A percentile compares a stretch with the other conserved stretches of the same genome.
Evolutionary conservation across 2,329 filamentous ascomycete species (phyloP).

Genomic region (Pseudogymnoascus sp.): DNA sequence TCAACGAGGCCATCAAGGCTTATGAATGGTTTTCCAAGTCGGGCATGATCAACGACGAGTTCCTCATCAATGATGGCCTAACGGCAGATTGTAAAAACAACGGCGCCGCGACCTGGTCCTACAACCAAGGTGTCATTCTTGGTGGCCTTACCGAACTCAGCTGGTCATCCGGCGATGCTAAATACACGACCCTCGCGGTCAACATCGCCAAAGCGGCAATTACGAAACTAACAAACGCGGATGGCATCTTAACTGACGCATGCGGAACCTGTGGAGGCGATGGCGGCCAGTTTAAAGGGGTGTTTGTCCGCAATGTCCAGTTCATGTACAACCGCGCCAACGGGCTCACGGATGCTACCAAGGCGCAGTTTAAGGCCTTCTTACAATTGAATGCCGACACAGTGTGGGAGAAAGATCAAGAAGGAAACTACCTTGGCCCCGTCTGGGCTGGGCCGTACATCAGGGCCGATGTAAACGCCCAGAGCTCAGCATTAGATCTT

Average conservation of each 20-base stretch:
- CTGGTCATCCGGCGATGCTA: conserved; percentile 39
- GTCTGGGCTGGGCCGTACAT: conserved; percentile 58
- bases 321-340: conserved; percentile 40
- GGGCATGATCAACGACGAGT: conserved; percentile 40
- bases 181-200: conserved; percentile 41
- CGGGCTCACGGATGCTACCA: conserved; percentile 35
- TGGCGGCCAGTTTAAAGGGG: conserved; percentile 63
- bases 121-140: conserved; percentile 57
- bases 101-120: conserved; percentile 38
- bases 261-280: conserved; percentile 45
- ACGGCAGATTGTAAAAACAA: conserved; percentile 44
- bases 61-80: conserved; percentile 49
- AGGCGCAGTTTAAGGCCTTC: conserved; percentile 44
- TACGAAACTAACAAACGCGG: conserved; percentile 34
- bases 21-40: conserved; percentile 44
- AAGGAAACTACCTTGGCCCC: conserved; percentile 48
- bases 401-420: conserved; percentile 56
- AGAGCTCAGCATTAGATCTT: conserved; percentile 59
- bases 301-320: conserved; percentile 59
- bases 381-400: conserved; percentile 56
- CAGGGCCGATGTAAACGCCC: conserved; percentile 49
- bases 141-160: conserved; percentile 49
- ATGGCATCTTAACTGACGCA: conserved; percentile 45
- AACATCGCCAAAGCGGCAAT: conserved; percentile 50
- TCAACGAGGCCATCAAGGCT: conserved; percentile 45